Evolutionary conservation across 2,329 filamentous ascomycete genomes (phyloP), one percentile per base, ranked within the genome.

Genomic region (Fusarium keratoplasticum): DNA sequence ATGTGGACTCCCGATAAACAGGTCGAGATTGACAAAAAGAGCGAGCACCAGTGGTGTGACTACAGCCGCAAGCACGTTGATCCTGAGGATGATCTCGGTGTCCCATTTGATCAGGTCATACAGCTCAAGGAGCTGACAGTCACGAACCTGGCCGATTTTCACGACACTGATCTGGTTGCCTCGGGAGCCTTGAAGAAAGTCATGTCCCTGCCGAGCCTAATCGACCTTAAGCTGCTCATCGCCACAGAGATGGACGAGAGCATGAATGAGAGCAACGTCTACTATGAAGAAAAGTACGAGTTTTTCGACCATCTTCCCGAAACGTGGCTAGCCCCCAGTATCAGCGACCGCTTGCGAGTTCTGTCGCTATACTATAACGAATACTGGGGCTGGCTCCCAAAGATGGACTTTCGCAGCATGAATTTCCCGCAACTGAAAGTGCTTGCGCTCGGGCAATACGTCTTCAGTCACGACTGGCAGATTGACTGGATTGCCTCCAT

Each of bases 401-500:
- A 80, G 29, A 78, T 83, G 42, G 80, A 85, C 40, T 80, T 86
- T 27, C 71, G 74, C 22, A 14, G 42, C 1, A 67, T 74, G 10
- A 22, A 58, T 71, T 84, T 87, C 38, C 83, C 84, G 0, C 74
- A 78, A 0, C 81, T 87, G 5, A 79, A 80, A 42, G 79, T 81
- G 0, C 78, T 88, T 0, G 77, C 80, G 0, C 71, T 88, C 0
- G 83, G 84, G 0, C 82, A 82, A 4, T 84, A 82, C 44, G 79
- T 81, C 6, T 86, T 88, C 66, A 81, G 80, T 5, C 81, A 86
- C 29, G 82, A 86, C 47, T 83, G 82, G 79, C 86, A 88, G 65
- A 73, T 87, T 1, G 82, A 84, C n/a, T 87, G 86, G 85, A 81
- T 88, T 9, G 72, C 84, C 0, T 81, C 81, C 0, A 80, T 87